phyloP scores from a whole-genome alignment of 306 rosid genomes.

The Vachellia pachyceras region DNA sequence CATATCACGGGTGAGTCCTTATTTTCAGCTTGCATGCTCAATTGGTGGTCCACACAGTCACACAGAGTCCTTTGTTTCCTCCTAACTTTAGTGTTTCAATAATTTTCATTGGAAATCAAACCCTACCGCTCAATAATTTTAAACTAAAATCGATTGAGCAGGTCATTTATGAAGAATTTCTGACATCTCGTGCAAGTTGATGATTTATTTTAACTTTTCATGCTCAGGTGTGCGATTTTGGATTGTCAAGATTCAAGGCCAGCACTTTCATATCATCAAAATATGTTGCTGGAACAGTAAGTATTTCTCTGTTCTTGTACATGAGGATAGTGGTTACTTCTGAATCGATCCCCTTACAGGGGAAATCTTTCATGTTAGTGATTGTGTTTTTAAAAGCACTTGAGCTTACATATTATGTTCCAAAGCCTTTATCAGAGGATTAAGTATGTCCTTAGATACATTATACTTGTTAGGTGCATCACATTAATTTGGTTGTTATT shows the following conservation, averaged over 20 bases:
- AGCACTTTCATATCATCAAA: conserved; percentile 90
- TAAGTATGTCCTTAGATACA: not conserved
- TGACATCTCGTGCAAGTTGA: not conserved
- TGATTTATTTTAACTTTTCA: conserved; percentile 34
- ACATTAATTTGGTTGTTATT: not conserved
- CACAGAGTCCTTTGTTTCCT: too few relatives aligned
- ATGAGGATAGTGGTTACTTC: conserved; percentile 4
- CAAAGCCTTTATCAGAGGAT: not conserved
- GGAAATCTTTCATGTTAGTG: not conserved
- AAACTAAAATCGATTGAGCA: conserved; percentile 11
- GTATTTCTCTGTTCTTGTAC: conserved; percentile 33
- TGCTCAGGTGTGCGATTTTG: conserved; percentile 88
- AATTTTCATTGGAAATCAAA: too few relatives aligned
- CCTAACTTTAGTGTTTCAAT: too few relatives aligned
- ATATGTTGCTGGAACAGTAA: conserved; percentile 97
- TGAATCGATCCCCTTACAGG: not conserved
- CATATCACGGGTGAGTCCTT: too few relatives aligned
- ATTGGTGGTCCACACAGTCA: too few relatives aligned
- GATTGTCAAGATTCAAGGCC: conserved; percentile 94
- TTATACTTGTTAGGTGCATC: not conserved
- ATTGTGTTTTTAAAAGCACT: not conserved
- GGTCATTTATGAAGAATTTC: not conserved
- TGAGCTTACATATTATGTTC: not conserved
- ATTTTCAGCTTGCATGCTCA: too few relatives aligned
- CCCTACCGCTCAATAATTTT: too few relatives aligned